phyloP scores from a whole-genome alignment of 1,284 basidiomycete species.

The Grifola frondosa region DNA sequence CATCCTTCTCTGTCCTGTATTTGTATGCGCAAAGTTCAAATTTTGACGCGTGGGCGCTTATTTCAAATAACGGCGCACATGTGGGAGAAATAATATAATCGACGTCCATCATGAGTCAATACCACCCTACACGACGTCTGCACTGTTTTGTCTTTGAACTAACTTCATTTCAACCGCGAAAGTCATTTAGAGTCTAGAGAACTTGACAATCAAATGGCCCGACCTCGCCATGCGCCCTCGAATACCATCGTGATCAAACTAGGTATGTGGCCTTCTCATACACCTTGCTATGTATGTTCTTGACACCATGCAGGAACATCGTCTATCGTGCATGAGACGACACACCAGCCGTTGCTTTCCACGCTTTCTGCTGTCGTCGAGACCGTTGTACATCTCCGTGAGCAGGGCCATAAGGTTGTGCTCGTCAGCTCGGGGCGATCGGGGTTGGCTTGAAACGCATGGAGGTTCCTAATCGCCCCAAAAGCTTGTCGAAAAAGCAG shows the following conservation, averaged over 20 bases:
- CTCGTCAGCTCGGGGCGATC: constrained; percentile 97
- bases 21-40: too few relatives aligned
- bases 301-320: constrained; percentile 70
- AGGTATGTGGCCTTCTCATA: constrained; percentile 44
- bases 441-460: constrained; percentile 93
- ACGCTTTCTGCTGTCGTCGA: constrained; percentile 92
- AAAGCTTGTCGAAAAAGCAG: constrained; percentile 88
- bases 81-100: too few relatives aligned
- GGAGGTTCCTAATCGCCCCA: constrained; percentile 79
- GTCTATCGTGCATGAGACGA: constrained; percentile 89
- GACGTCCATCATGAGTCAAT: constrained; percentile 23
- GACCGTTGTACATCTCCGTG: constrained; percentile 79
- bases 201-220: constrained; percentile 24
- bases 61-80: too few relatives aligned
- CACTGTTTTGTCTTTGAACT: background rate
- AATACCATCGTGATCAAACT: constrained; percentile 85
- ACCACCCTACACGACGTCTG: constrained; percentile 1
- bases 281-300: constrained; percentile 4
- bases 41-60: too few relatives aligned
- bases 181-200: background rate
- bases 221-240: constrained; percentile 34
- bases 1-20: too few relatives aligned
- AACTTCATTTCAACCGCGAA: background rate
- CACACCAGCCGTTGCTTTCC: constrained; percentile 87
- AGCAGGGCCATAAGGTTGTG: constrained; percentile 89